Percentiles rank a stretch among this genome's conserved stretches.
Conservation (phyloP, 2,329 filamentous ascomycete species). For the Fusarium foetens region DNA sequence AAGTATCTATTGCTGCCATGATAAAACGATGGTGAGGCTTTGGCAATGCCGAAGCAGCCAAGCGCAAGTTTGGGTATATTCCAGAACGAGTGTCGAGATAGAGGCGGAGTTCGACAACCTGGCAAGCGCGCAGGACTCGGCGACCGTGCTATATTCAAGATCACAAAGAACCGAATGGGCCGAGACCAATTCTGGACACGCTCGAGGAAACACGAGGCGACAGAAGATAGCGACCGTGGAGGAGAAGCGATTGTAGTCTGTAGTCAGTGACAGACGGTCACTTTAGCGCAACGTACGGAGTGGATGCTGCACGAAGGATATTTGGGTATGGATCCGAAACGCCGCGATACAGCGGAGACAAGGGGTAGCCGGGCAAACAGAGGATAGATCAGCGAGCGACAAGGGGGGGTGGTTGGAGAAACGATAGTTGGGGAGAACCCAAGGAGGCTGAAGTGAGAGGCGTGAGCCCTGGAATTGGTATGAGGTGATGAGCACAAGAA, state of each 20-base stretch:
- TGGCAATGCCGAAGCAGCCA: constrained; percentile 33
- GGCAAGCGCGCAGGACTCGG: constrained; percentile 3
- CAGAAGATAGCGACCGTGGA: constrained; percentile 24
- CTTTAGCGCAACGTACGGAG: constrained; percentile 25
- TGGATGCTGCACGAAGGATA: constrained; percentile 33
- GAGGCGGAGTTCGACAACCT: constrained; percentile 17
- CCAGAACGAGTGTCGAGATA: constrained; percentile 13
- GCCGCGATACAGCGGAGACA: constrained; percentile 32
- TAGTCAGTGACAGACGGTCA: constrained; percentile 19
- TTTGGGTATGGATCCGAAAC: constrained; percentile 38
- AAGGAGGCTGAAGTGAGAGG: constrained; percentile 19
- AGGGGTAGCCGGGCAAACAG: constrained; percentile 19
- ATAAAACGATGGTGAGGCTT: constrained; percentile 25
- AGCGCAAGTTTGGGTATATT: constrained; percentile 10
- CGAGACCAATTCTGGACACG: constrained; percentile 9
- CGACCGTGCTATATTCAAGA: constrained; percentile 4
- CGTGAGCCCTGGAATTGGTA: constrained; percentile 14
- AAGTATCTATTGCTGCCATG: constrained; percentile 51
- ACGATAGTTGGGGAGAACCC: constrained; percentile 14
- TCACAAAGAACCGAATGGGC: not conserved
- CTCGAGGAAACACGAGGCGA: not conserved
- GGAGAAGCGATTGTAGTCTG: constrained; percentile 24
- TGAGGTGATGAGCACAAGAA: constrained; percentile 17
- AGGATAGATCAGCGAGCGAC: constrained; percentile 39
- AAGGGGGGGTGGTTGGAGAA: constrained; percentile 34